Percentiles rank a stretch among this genome's conserved stretches.
Conservation (phyloP, 805 yeast species). For the Cyberlindnera sargentensis region DNA sequence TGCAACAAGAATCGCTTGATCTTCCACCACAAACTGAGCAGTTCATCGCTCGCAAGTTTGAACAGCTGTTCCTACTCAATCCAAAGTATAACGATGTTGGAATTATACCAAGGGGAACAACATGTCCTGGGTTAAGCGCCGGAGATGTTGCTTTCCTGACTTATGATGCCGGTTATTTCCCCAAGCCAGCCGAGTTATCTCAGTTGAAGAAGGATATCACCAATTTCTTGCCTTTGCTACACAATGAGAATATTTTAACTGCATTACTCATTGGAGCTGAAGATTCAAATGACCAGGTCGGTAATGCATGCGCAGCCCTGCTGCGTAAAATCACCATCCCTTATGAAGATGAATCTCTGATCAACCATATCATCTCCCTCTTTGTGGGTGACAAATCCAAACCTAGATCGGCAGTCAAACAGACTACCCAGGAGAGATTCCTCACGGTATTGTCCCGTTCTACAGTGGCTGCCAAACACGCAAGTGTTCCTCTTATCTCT, state of each 20-base stretch:
- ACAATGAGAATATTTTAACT: slow-evolving; percentile 31
- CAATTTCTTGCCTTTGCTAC: slow-evolving; percentile 30
- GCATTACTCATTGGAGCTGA: slow-evolving; percentile 58
- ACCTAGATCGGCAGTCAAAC: slow-evolving; percentile 45
- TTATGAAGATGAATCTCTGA: slow-evolving; percentile 39
- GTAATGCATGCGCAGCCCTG: slow-evolving; percentile 45
- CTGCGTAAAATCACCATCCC: slow-evolving; percentile 46
- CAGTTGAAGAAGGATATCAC: slow-evolving; percentile 34
- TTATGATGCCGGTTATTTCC: slow-evolving; percentile 57
- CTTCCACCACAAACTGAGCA: slow-evolving; percentile 36
- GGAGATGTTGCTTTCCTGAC: slow-evolving; percentile 58
- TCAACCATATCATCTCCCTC: slow-evolving; percentile 38
- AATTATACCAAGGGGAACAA: slow-evolving; percentile 35
- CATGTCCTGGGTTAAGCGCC: slow-evolving; percentile 59
- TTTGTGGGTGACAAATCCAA: slow-evolving; percentile 41
- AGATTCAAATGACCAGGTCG: slow-evolving; percentile 49
- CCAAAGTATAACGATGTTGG: slow-evolving; percentile 37
- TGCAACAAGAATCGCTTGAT: slow-evolving; percentile 27
- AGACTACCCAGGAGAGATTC: slow-evolving; percentile 50
- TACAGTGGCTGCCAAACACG: slow-evolving; percentile 38
- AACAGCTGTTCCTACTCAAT: slow-evolving; percentile 49
- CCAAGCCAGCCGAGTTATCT: slow-evolving; percentile 41
- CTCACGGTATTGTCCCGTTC: slow-evolving; percentile 44
- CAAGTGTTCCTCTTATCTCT: slow-evolving; percentile 40
- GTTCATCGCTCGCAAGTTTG: slow-evolving; percentile 41